Evolutionary conservation across 495 filamentous ascomycete genomes (phyloP).

Genomic region (Podospora appendiculata): DNA sequence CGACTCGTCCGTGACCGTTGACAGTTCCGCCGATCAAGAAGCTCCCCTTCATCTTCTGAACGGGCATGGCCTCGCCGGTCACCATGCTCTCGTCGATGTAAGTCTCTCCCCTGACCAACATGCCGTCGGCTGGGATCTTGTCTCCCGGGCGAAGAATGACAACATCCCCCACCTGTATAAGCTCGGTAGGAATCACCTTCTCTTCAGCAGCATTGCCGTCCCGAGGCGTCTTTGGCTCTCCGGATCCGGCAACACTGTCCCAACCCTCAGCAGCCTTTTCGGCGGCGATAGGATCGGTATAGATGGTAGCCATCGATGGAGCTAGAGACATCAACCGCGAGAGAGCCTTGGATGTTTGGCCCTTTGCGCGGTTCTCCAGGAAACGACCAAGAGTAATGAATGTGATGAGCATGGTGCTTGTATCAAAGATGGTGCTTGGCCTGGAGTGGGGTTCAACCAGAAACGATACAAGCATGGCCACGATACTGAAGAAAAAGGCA

Average conservation of each 20-base stretch:
- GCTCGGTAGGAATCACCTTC: conserved; percentile 80
- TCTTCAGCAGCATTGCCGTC: conserved; percentile 63
- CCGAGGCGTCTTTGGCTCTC: conserved; percentile 36
- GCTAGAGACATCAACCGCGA: conserved; percentile 93
- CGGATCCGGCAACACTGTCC: conserved; percentile 33
- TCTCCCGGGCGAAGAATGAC: conserved; percentile 91
- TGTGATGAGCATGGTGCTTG: conserved; percentile 96
- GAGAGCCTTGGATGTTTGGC: conserved; percentile 90
- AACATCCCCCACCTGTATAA: conserved; percentile 90
- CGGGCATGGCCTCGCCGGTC: conserved; percentile 90
- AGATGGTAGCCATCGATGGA: conserved; percentile 95
- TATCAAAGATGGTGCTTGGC: conserved; percentile 89
- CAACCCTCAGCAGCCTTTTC: conserved; percentile 81
- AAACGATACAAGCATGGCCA: conserved; percentile 79
- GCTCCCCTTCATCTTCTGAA: conserved; percentile 76
- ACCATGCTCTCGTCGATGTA: conserved; percentile 99
- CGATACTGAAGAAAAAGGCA: conserved; percentile 95
- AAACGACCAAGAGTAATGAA: conserved; percentile 90
- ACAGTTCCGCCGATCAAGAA: conserved; percentile 91
- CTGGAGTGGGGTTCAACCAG: conserved; percentile 59
- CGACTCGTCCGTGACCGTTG: conserved; percentile 83
- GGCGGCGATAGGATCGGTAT: conserved; percentile 90
- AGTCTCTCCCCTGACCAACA: conserved; percentile 78
- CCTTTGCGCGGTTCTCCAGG: conserved; percentile 92
- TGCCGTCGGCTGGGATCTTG: conserved; percentile 92